These are phyloP conservation scores for Adansonia grandidieri DNA, from an alignment of 441 rosid genomes.

Conservation along the genomic window DNA sequence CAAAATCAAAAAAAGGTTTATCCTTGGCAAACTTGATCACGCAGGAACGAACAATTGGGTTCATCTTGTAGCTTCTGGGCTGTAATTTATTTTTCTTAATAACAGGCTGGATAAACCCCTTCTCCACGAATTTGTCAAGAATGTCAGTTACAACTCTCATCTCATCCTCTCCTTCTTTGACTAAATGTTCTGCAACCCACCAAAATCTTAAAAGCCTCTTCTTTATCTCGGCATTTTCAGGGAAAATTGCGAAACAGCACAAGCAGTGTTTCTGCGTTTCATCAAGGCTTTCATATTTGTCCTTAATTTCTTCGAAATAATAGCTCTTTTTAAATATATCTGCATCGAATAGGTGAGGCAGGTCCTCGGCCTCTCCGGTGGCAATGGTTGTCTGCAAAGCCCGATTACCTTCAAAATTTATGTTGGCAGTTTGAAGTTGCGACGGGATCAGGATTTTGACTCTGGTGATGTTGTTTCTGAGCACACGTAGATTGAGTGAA, in stretches of 20 bases:
- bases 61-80: slow-evolving; percentile 40
- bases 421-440: slow-evolving; percentile 28
- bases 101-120: slow-evolving; percentile 40
- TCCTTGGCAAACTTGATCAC: slow-evolving; percentile 39
- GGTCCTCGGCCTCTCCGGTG: neutral
- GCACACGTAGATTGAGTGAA: slow-evolving; percentile 27
- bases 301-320: slow-evolving; percentile 27
- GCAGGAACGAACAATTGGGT: slow-evolving; percentile 45
- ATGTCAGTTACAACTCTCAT: slow-evolving; percentile 25
- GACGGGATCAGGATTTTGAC: slow-evolving; percentile 41
- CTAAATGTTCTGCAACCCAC: slow-evolving; percentile 56
- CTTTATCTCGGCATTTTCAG: slow-evolving; percentile 47
- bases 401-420: slow-evolving; percentile 20
- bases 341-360: slow-evolving; percentile 25
- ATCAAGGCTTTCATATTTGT: slow-evolving; percentile 18
- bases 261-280: slow-evolving; percentile 24
- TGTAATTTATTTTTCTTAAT: slow-evolving; percentile 28
- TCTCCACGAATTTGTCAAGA: slow-evolving; percentile 25
- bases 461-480: slow-evolving; percentile 41
- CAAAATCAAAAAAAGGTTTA: slow-evolving; percentile 30
- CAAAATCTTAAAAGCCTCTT: slow-evolving; percentile 51
- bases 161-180: slow-evolving; percentile 1
- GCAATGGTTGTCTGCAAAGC: slow-evolving; percentile 16
- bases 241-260: slow-evolving; percentile 47
- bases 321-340: slow-evolving; percentile 3